A percentile compares a stretch with the other conserved stretches of the same genome.
Evolutionary conservation across 1,284 basidiomycete species (phyloP).

Genomic region (Coriolopsis trogii): DNA sequence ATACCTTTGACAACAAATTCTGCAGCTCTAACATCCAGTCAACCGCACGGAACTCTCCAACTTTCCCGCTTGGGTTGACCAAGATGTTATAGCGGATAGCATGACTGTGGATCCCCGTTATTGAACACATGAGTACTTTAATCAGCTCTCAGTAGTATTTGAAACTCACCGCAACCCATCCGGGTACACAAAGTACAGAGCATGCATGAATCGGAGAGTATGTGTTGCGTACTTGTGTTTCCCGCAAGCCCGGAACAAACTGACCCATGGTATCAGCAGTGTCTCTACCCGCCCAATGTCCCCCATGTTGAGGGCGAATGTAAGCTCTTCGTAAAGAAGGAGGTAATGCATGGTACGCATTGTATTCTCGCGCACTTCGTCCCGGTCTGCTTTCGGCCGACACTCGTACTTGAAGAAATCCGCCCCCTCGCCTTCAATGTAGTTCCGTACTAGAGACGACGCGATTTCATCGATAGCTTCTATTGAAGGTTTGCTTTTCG

Average conservation of each 20-base stretch:
- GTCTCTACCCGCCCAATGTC: constrained; percentile 40
- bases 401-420: constrained; percentile 1
- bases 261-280: constrained; percentile 33
- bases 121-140: no score
- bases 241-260: constrained; percentile 32
- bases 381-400: constrained; percentile 22
- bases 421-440: constrained; percentile 20
- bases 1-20: constrained; percentile 30
- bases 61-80: constrained; percentile 28
- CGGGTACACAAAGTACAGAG: constrained; percentile 37
- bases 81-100: constrained; percentile 30
- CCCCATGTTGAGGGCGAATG: constrained; percentile 35
- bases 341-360: constrained; percentile 32
- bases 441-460: constrained; percentile 15
- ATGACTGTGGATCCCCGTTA: no score
- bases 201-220: constrained; percentile 27
- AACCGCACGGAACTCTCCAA: constrained; percentile 22
- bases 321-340: constrained; percentile 37
- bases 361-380: constrained; percentile 36
- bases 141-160: neutral
- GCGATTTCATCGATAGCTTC: constrained; percentile 22
- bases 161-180: constrained; percentile 25
- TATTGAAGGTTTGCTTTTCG: constrained; percentile 26
- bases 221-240: constrained; percentile 41
- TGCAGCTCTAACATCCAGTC: constrained; percentile 31